Base-by-base conservation (phyloP, 176 grass and related monocot genomes). In the Pharus latifolius region DNA sequence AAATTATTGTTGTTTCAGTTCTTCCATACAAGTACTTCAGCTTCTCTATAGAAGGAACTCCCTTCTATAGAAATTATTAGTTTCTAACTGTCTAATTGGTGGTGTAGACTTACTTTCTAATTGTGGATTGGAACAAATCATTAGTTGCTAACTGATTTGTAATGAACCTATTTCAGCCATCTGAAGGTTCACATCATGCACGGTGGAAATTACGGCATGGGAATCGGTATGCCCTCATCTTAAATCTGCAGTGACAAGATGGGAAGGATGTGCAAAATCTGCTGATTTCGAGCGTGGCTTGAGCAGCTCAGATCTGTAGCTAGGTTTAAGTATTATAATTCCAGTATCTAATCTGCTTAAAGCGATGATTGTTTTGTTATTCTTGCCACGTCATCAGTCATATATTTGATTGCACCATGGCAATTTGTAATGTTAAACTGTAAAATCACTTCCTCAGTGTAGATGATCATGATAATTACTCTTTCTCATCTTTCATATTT, bases 161-260 rank as follows among this genome's bases (percentile, higher is more conserved):
- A 29, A 62, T 11, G 15, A 54, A 62, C 20, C 40, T 59, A 22
- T 76, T 76, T n/a, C 65, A 83, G 80, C 22, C 80, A 83, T 34
- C 37, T 83, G 5, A 83, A 83, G 55, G 56, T 16, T 1, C 20
- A 22, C 28, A 70, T 70, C 11, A 37, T 83, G 65, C 18, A 52
- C 2, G 35, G 56, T 7, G 28, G 48, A 37, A 83, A 83, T 15
- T 63, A 55, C 0, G 56, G 56, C 34, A 34, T 62, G 37, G 47
- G 56, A 54, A 62, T 62, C 22, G 47, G 20, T 55, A 56, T 56
- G 72, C 65, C 64, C 1, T 63, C 56, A 19, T 64, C 60, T 2
- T 74, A 66, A 67, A 23, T 4, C 31, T 57, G 41, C 41, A 40
- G 10, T 1, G 19, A 25, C 0, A 37, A 48, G 0, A 1, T 3